phyloP scores from a whole-genome alignment of 352 stramenopile species.

The Phytophthora ohioensis region DNA sequence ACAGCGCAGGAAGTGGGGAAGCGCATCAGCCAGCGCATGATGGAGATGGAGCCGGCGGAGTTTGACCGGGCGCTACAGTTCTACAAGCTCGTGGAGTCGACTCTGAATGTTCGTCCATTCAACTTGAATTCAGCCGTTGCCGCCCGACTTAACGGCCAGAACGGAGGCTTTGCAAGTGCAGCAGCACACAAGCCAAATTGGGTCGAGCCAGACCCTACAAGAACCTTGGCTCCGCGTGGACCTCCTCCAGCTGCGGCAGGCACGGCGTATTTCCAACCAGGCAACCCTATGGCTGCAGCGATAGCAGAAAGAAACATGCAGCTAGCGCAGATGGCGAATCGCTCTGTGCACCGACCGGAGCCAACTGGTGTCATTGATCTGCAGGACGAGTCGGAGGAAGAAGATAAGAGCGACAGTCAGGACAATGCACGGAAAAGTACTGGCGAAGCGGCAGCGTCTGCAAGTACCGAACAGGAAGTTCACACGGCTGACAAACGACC shows the following conservation, averaged over 20 bases:
- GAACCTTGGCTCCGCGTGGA: conserved; percentile 12
- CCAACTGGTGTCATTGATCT: conserved; percentile 38
- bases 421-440: background rate
- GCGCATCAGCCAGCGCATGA: conserved; percentile 41
- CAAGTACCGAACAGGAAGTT: background rate
- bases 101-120: conserved; percentile 39
- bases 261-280: conserved; percentile 11
- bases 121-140: conserved; percentile 24
- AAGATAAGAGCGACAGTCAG: conserved; percentile 27
- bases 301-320: conserved; percentile 13
- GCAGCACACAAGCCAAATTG: conserved; percentile 18
- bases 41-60: conserved; percentile 40
- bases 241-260: conserved; percentile 4
- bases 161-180: background rate
- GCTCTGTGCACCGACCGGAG: background rate
- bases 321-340: background rate
- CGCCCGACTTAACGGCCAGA: conserved; percentile 13
- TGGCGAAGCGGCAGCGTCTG: background rate
- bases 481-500: background rate
- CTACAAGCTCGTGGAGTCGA: conserved; percentile 49
- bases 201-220: conserved; percentile 20
- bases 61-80: conserved; percentile 41
- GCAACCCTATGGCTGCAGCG: conserved; percentile 9
- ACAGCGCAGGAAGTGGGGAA: conserved; percentile 43
- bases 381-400: conserved; percentile 42